Evolutionary conservation across 345 rosid species (phyloP).

Genomic region (Salix koriyanagi): DNA sequence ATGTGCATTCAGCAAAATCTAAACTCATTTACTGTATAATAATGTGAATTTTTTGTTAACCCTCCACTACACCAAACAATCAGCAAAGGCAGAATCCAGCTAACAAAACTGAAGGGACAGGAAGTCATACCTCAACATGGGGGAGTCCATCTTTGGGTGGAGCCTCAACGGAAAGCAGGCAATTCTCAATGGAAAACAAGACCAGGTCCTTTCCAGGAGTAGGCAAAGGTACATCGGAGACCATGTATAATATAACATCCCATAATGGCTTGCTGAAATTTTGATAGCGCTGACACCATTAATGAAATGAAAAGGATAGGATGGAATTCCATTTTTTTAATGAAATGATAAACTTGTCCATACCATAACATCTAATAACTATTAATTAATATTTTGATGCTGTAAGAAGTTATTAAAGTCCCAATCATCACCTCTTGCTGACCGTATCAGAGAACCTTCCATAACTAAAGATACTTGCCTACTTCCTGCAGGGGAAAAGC

Average conservation of each 20-base stretch:
- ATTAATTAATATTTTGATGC: neutral
- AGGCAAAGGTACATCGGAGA: slow-evolving; percentile 85
- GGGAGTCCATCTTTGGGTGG: no score
- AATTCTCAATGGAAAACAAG: no score
- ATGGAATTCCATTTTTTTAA: neutral
- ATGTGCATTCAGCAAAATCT: no score
- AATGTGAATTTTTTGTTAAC: no score
- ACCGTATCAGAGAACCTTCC: neutral
- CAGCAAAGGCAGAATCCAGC: no score
- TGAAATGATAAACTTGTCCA: neutral
- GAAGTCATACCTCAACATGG: no score
- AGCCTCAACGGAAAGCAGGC: no score
- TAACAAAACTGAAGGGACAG: no score
- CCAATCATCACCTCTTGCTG: neutral
- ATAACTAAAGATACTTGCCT: neutral
- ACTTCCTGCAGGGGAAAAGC: slow-evolving; percentile 72
- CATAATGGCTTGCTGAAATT: slow-evolving; percentile 90
- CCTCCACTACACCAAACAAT: no score
- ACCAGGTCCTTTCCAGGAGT: slow-evolving; percentile 47
- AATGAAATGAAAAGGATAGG: slow-evolving; percentile 15
- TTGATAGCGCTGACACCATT: slow-evolving; percentile 29
- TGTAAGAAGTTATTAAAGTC: neutral
- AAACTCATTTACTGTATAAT: no score
- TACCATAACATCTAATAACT: neutral
- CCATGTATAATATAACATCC: slow-evolving; percentile 73